A percentile compares a stretch with the other conserved stretches of the same genome.
Conservation (phyloP, 306 rosid species). For the Myrica gale region DNA sequence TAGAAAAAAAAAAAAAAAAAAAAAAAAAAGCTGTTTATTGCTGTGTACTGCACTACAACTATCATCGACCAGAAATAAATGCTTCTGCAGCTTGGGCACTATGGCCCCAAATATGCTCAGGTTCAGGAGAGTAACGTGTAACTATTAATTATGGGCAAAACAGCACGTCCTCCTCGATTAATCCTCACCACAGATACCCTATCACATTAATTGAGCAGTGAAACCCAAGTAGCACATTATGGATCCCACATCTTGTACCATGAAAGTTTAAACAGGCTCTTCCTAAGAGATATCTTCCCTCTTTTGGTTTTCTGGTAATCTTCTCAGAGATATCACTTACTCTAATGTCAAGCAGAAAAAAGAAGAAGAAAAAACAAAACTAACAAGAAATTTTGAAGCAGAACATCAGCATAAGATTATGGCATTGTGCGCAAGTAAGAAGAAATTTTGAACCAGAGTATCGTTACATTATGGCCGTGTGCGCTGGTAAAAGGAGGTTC, state of each 20-base stretch:
- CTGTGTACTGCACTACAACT: slow-evolving; percentile 10
- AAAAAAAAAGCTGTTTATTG: slow-evolving; percentile 8
- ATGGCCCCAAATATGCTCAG: not conserved
- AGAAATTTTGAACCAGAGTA: not conserved
- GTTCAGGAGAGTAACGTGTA: not conserved
- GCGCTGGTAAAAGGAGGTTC: not conserved
- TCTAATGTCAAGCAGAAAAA: not conserved
- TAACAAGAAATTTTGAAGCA: not conserved
- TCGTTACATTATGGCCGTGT: not conserved
- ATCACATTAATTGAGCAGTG: not conserved
- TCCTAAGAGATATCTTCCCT: not conserved
- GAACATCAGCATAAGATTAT: not conserved
- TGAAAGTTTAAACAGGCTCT: not conserved
- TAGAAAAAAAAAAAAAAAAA: too few relatives aligned
- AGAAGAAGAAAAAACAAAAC: not conserved
- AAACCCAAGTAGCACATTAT: not conserved
- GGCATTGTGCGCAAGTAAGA: not conserved
- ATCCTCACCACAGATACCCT: not conserved
- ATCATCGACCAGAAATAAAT: slow-evolving; percentile 14
- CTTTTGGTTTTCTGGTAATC: too few relatives aligned
- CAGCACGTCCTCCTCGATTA: too few relatives aligned
- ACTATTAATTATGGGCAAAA: not conserved
- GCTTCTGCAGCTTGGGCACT: slow-evolving; percentile 5
- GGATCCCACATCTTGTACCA: not conserved
- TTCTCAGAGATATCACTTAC: too few relatives aligned